phyloP scores from a whole-genome alignment of 768 basidiomycete genomes.

The Mycena sanguinolenta region DNA sequence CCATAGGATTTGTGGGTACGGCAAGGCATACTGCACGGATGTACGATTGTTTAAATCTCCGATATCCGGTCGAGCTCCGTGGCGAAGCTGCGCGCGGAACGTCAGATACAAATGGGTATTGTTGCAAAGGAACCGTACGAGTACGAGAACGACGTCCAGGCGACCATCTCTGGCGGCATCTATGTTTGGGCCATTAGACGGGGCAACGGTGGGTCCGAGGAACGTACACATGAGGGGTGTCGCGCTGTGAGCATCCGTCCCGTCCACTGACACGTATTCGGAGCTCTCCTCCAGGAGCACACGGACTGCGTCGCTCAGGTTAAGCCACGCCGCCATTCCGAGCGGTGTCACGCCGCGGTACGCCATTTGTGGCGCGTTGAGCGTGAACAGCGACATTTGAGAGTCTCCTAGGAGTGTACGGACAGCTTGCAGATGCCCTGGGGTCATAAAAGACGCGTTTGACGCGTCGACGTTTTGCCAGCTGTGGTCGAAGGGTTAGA shows the following conservation, averaged over 20 bases:
- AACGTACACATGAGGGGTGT: constrained; percentile 88
- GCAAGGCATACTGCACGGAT: constrained; percentile 75
- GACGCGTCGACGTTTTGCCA: constrained; percentile 80
- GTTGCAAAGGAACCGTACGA: constrained; percentile 61
- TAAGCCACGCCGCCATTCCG: constrained; percentile 84
- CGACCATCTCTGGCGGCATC: constrained; percentile 84
- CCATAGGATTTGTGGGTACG: constrained; percentile 76
- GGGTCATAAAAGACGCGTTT: constrained; percentile 76
- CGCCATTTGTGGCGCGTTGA: constrained; percentile 80
- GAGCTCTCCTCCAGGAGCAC: constrained; percentile 74
- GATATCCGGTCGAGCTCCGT: constrained; percentile 81
- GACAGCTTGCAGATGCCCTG: constrained; percentile 69
- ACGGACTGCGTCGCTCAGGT: constrained; percentile 70
- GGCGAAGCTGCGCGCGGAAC: constrained; percentile 61
- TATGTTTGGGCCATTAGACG: constrained; percentile 46
- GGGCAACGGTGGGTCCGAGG: constrained; percentile 23
- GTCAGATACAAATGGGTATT: constrained; percentile 21
- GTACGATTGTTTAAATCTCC: constrained; percentile 81
- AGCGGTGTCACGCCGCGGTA: constrained; percentile 84
- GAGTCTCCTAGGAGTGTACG: constrained; percentile 67
- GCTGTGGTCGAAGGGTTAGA: constrained; percentile 49
- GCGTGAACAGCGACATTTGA: constrained; percentile 73
- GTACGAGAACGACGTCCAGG: constrained; percentile 72
- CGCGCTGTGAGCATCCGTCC: constrained; percentile 79
- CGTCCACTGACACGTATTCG: constrained; percentile 77